These are phyloP conservation scores for Colletotrichum simmondsii DNA, from an alignment of 2,329 filamentous ascomycete species.

Conservation along the genomic window DNA sequence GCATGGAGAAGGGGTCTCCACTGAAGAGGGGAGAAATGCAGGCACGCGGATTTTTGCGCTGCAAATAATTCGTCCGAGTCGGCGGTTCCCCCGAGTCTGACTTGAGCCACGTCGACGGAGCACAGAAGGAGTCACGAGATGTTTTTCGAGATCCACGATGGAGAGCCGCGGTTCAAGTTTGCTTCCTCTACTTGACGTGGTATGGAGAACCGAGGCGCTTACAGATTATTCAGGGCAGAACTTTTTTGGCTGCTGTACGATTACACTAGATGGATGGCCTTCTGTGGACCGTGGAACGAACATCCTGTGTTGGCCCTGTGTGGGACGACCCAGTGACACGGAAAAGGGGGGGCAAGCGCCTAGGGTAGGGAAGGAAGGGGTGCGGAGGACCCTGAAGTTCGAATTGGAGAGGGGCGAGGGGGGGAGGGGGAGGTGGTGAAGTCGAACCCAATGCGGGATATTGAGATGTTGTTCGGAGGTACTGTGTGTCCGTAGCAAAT, in stretches of 20 bases:
- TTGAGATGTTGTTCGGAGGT: neutral
- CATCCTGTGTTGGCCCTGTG: neutral
- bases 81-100: neutral
- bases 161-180: neutral
- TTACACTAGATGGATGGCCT: too few species aligned
- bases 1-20: neutral
- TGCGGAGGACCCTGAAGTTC: neutral
- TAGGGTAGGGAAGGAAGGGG: neutral
- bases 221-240: neutral
- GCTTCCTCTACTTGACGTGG: neutral
- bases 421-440: neutral
- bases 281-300: neutral
- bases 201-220: too few species aligned
- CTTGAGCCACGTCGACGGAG: neutral
- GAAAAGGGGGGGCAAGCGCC: neutral
- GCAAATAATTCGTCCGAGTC: neutral
- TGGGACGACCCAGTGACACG: slow-evolving; percentile 8
- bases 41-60: neutral
- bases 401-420: neutral
- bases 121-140: neutral
- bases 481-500: neutral
- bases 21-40: neutral
- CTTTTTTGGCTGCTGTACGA: neutral
- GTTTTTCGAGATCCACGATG: neutral
- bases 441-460: neutral